Base-by-base conservation (phyloP, 2,329 filamentous ascomycete species). In the Fusarium buxicola region DNA sequence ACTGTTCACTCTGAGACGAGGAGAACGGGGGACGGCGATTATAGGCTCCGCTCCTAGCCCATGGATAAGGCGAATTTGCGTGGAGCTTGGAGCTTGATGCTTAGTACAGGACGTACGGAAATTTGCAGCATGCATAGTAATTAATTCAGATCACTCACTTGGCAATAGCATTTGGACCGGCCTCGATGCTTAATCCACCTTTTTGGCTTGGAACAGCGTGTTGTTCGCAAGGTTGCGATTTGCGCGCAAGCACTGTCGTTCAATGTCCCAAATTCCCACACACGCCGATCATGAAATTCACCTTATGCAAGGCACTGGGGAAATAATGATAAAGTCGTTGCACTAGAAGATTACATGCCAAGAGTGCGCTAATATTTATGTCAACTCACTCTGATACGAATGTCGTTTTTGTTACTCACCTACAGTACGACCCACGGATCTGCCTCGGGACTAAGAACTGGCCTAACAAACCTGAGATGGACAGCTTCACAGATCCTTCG, bases 391-490 rank as follows among this genome's bases (percentile, higher is more conserved):
- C 6, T 21, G 21, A 21, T 21, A 21, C 21, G 21, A 4, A 21
- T 21, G 6, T 21, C 21, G 21, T 21, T 21, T 21, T 21, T 6
- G 21, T 21, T 21, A 4, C 21, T 21, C 21, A 21, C 21, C 21
- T 21, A 21, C 21, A 6, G n/a, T n/a, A 21, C 21, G 21, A 45
- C 62, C 61, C 62, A 65, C 61, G 47, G 61, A 64, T 64, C 61
- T 64, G 50, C 61, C 43, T 44, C 47, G 39, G 18, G 41, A 48
- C 24, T 59, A 38, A 41, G 43, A 55, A 50, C 28, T 53, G 59
- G 54, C 58, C 58, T 60, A 45, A 63, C 62, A 65, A 40, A 63
- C 63, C 47, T 55, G 39, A 48, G 55, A 55, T 49, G 45, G 21
- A 31, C 39, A 49, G 40, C 54, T 59, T 64, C 51, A 64, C n/a